Percentiles rank a stretch among this genome's conserved stretches.
Evolutionary conservation across 345 rosid species (phyloP).

Genomic region (Brassica juncea): DNA sequence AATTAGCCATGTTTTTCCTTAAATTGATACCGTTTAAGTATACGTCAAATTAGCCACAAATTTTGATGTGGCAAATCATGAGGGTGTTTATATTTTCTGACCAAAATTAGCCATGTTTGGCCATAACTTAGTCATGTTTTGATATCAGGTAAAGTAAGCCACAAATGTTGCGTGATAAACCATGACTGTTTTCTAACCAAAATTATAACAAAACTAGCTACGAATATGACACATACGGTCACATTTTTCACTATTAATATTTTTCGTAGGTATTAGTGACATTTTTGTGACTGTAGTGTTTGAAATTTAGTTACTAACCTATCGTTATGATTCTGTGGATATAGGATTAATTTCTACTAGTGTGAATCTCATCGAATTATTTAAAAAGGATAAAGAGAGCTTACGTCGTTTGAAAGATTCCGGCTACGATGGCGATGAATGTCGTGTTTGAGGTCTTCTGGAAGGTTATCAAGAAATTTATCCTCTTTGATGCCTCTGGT

Average conservation of each 20-base stretch:
- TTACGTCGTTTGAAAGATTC: slow-evolving; percentile 1
- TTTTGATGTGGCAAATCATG: too few species aligned
- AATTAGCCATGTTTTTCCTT: too few species aligned
- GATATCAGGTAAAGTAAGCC: neutral
- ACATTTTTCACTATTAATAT: neutral
- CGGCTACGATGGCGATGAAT: slow-evolving; percentile 24
- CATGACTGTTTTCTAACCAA: neutral
- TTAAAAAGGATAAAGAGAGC: neutral
- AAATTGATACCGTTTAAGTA: too few species aligned
- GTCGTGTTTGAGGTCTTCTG: slow-evolving; percentile 12
- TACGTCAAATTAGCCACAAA: too few species aligned
- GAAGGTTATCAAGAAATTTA: slow-evolving; percentile 5
- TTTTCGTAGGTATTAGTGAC: neutral
- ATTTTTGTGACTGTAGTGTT: neutral
- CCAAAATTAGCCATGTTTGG: too few species aligned
- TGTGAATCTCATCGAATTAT: neutral
- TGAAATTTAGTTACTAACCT: neutral
- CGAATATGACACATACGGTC: neutral
- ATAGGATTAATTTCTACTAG: neutral
- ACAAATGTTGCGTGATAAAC: neutral
- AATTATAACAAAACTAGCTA: too few species aligned
- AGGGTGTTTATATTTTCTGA: too few species aligned
- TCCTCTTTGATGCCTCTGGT: slow-evolving; percentile 31
- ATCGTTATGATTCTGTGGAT: neutral
- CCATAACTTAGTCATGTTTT: neutral